phyloP scores from a whole-genome alignment of 2,329 filamentous ascomycete species.

The Aspergillus felis region DNA sequence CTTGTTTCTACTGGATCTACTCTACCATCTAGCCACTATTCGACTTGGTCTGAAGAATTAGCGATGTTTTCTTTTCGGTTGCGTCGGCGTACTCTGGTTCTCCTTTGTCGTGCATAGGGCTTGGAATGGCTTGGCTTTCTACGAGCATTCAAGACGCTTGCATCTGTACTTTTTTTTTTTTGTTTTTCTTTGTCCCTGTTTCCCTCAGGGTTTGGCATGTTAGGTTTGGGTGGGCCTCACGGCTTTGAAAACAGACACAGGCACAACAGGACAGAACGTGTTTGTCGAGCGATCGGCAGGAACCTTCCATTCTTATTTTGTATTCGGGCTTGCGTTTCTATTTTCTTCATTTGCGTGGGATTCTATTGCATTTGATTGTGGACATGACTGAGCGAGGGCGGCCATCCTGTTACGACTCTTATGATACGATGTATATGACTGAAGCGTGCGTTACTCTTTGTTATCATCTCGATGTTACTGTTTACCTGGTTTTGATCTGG shows the following conservation, averaged over 20 bases:
- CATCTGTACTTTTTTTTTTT: slow-evolving; percentile 11
- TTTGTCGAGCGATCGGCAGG: slow-evolving; percentile 3
- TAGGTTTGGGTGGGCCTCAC: slow-evolving; percentile 3
- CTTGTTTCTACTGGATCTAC: slow-evolving; percentile 22
- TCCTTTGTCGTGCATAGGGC: slow-evolving; percentile 8
- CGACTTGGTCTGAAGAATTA: slow-evolving; percentile 18
- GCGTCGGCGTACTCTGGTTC: slow-evolving; percentile 16
- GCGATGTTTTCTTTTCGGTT: slow-evolving; percentile 18
- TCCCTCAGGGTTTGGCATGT: slow-evolving; percentile 1
- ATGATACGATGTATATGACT: slow-evolving; percentile 23
- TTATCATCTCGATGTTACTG: slow-evolving; percentile 1
- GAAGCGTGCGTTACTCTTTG: slow-evolving; percentile 18
- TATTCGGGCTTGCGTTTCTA: slow-evolving; percentile 8
- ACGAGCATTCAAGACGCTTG: slow-evolving; percentile 11
- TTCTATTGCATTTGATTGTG: slow-evolving; percentile 18
- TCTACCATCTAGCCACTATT: slow-evolving; percentile 15
- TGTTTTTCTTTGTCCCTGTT: neutral
- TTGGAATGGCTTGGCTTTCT: slow-evolving; percentile 13
- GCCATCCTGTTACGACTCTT: slow-evolving; percentile 20
- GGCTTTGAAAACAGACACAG: slow-evolving; percentile 3
- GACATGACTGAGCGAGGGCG: slow-evolving; percentile 11
- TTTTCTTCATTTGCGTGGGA: slow-evolving; percentile 3
- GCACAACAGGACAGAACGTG: slow-evolving; percentile 7
- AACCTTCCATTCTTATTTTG: slow-evolving; percentile 1
- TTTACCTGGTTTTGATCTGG: slow-evolving; percentile 7